Evolutionary conservation across 2,329 filamentous ascomycete species (phyloP), one percentile per base, ranked within the genome.

Genomic region (Beauveria bassiana): DNA sequence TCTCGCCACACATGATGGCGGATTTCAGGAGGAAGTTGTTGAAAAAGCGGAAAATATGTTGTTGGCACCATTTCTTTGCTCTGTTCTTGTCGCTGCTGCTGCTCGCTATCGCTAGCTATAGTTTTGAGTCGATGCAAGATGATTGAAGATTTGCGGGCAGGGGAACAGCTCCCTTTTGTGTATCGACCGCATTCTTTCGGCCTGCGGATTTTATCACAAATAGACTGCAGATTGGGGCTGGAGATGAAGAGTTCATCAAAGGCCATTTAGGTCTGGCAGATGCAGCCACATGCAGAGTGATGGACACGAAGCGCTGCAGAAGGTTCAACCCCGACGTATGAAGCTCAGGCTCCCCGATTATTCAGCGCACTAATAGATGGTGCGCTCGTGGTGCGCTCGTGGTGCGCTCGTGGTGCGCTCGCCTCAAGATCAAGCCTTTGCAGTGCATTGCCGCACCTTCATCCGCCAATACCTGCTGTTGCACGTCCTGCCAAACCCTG

Each of bases 1-100:
- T 57, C 16, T 38, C 38, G 60, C 60, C 60, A 62, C 26, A 62
- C 22, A 18, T 45, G 20, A 12, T 42, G 46, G 38, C 60, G 60
- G 5, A 62, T 31, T 20, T 62, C 60, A 26, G 60, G 53, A 4
- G 60, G 60, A 16, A 62, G 40, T 3, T 20, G 7, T 10, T 42
- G 38, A 40, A 62, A 62, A 7, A 26, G 28, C 16, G 16, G 14
- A 42, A 58, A 62, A 8, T 20, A 43, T 10, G 10, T 14, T 12
- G 12, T 10, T 26, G 5, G 55, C 12, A 8, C 14, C 14, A 50
- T 51, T 5, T 38, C 14, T 38, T 2, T 24, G 26, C 43, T 49
- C 4, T 7, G 18, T 9, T 22, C 20, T 43, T 34, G 54, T 24
- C 47, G 42, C 1, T 46, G 45, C 16, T 59, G 56, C 14, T 28